A percentile compares a stretch with the other conserved stretches of the same genome.
These are phyloP conservation scores for Sclerotinia glacialis DNA, from an alignment of 2,329 filamentous ascomycete species.

Conservation along the genomic window DNA sequence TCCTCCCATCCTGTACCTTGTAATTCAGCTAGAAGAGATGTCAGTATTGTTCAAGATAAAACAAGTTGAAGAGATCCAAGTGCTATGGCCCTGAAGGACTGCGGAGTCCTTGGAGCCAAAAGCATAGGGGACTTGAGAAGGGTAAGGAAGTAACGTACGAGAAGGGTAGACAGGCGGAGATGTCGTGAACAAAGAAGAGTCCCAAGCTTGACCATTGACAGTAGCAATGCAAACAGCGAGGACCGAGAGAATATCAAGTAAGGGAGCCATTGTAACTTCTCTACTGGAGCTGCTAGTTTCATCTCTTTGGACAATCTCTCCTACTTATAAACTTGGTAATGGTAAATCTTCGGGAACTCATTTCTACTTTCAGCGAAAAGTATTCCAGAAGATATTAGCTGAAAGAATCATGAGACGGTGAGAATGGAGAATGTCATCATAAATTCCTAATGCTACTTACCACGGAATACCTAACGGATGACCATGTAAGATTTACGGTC, in stretches of 20 bases:
- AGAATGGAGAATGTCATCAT: slow-evolving; percentile 1
- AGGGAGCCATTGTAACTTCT: slow-evolving; percentile 17
- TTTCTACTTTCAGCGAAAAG: neutral
- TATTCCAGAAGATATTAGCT: neutral
- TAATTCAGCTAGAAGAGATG: slow-evolving; percentile 26
- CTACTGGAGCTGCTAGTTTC: slow-evolving; percentile 3
- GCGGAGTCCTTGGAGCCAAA: neutral
- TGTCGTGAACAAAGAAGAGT: slow-evolving; percentile 15
- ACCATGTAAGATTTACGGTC: too few species aligned
- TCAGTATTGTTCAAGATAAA: slow-evolving; percentile 12
- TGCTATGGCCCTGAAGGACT: neutral
- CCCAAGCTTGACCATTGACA: slow-evolving; percentile 17
- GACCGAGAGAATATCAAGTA: slow-evolving; percentile 12
- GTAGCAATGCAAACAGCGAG: slow-evolving; percentile 17
- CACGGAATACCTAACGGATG: neutral
- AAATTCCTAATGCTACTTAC: neutral
- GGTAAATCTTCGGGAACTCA: slow-evolving; percentile 12
- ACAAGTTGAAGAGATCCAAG: too few species aligned
- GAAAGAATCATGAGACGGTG: neutral
- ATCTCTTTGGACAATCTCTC: neutral
- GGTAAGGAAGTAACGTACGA: slow-evolving; percentile 26
- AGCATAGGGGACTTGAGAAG: neutral
- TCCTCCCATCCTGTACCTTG: slow-evolving; percentile 52
- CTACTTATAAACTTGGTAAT: neutral
- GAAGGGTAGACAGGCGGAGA: slow-evolving; percentile 33